Evolutionary conservation across 2,329 filamentous ascomycete species (phyloP), one percentile per base, ranked within the genome.

Genomic region (Calonectria ilicicola): DNA sequence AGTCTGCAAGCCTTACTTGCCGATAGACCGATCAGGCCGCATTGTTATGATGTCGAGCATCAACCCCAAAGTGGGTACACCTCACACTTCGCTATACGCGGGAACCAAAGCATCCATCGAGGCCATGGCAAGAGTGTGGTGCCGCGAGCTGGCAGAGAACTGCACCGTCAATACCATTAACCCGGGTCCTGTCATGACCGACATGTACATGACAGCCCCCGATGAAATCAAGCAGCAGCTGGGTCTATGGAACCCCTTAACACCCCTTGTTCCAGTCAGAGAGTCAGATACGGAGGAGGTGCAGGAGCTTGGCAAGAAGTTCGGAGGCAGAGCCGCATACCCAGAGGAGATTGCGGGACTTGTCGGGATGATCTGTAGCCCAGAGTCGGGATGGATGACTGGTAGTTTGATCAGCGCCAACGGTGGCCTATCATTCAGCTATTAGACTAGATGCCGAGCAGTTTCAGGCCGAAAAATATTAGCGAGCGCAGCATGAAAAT

Each of bases 361-460:
- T 3, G 89, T 93, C 38, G 91, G 87, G 9, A 93, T 93, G 91
- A 84, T 93, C n/a, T 93, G 91, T 79, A 87, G 87, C 14, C 87
- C 87, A 2, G 92, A 93, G 80, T 87, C 87, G 29, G 87, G 85
- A 1, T 93, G 91, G 91, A 90, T 89, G 75, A 93, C 92, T 0
- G 92, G 92, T 15, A 91, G 88, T 77, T 87, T 93, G 56, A 86
- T 93, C 17, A 92, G 90, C 82, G 91, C 91, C 6, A 93, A 93
- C 77, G 91, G 92, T 8, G 80, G 81, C 5, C 72, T 74, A 6
- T 66, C 72, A 1, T 74, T 74, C 38, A 68, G 69, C 6, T 60
- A 44, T 15, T 73, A 70, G 64, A 12, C 40, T 60, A 60, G 51
- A 32, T 46, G n/a, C 35, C 58, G 29, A 15, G 60, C 65, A 29